phyloP scores from a whole-genome alignment of 2,329 filamentous ascomycete species.

The Trichoderma sp. region DNA sequence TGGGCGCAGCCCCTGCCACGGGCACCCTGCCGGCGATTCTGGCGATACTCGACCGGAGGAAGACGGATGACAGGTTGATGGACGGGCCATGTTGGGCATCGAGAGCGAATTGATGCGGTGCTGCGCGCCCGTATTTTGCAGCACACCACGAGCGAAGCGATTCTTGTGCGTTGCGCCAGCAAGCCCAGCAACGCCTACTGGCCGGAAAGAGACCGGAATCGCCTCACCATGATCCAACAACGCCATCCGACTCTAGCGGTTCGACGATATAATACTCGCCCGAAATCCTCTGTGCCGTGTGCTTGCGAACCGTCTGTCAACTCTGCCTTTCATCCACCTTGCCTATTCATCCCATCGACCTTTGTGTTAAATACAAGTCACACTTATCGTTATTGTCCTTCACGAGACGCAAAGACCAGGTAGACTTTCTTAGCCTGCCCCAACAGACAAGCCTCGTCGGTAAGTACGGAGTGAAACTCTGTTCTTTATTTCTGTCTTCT shows the following conservation, averaged over 20 bases:
- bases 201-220: constrained; percentile 12
- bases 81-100: constrained; percentile 5
- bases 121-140: constrained; percentile 8
- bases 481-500: neutral
- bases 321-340: neutral
- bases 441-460: constrained; percentile 10
- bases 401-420: neutral
- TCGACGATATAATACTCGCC: constrained; percentile 15
- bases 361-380: neutral
- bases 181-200: neutral
- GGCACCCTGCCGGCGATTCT: neutral
- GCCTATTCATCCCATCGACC: neutral
- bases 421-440: constrained; percentile 4
- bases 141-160: neutral
- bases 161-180: neutral
- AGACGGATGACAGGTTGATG: constrained; percentile 7
- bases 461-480: constrained; percentile 16
- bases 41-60: constrained; percentile 2
- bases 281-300: neutral
- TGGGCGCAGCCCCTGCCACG: constrained; percentile 19
- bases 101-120: neutral
- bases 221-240: constrained; percentile 21
- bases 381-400: neutral
- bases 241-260: constrained; percentile 12
- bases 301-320: neutral